Base-by-base conservation (phyloP, 805 yeast species). In the Hemisphaericaspora nanyangensis region DNA sequence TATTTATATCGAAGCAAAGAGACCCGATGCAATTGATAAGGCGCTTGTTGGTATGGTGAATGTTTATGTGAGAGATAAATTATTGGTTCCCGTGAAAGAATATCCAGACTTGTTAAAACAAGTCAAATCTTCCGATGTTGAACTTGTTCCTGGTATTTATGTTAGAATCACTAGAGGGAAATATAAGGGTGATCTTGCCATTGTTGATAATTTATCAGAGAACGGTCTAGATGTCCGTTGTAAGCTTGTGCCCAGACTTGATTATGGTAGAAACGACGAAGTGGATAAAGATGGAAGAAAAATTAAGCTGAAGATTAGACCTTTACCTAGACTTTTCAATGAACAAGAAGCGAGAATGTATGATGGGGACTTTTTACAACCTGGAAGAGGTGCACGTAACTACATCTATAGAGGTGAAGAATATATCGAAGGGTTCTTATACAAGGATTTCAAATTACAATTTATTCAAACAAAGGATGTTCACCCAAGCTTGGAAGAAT, bases 161-260 rank as follows among this genome's bases (percentile, higher is more conserved):
- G 95, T 93, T 37, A 76, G 99, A 48, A 76, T 93, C 47, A 83
- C 85, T 52, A 77, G 95, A 46, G 98, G 99, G 46, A 84, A 83
- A 54, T 90, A 91, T 61, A 85, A 85, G 54, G 91, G 91, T 37
- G 99, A 93, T 60, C 71, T 93, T 48, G 99, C 96, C 17, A 77
- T 88, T 34, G 95, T 93, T 36, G 96, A 89, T 52, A 89, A 90
- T 56, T 74, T 93, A 46, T 85, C 95, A 44, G 98, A 93, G 55
- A 91, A 87, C 56, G 98, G 96, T 38, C 74, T 93, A 50, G 98
- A 91, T 58, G 98, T 88, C n/a, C 77, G 95, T 52, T 79, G 95
- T 51, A 87, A 87, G 56, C 70, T 93, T 47, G 95, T 93, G 25
- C 99, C 99, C 27, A 79, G 99, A 54, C 65, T 93, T 43, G 97